Percentiles rank a stretch among this genome's conserved stretches.
These are phyloP conservation scores for Dissophora ornata DNA, from an alignment of 192 early-diverging fungal genomes.

Conservation along the genomic window DNA sequence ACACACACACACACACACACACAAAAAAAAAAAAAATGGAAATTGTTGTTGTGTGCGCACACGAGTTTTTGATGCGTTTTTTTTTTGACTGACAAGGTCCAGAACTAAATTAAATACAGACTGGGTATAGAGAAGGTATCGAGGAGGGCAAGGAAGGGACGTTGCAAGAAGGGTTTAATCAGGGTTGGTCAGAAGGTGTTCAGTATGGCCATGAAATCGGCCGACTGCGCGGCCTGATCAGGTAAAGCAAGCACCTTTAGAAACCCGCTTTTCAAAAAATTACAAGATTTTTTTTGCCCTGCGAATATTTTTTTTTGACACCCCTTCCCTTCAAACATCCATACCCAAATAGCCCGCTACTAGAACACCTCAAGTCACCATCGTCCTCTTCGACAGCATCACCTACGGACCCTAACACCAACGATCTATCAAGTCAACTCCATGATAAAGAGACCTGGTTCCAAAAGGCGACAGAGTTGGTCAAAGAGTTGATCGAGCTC, in stretches of 20 bases:
- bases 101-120: conserved; percentile 34
- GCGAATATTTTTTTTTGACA: too few relatives aligned
- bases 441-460: conserved; percentile 28
- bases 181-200: conserved; percentile 68
- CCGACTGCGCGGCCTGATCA: conserved; percentile 63
- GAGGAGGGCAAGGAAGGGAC: conserved; percentile 68
- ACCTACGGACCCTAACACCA: too few relatives aligned
- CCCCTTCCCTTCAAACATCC: too few relatives aligned
- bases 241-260: too few relatives aligned
- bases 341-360: conserved; percentile 36
- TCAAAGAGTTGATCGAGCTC: conserved; percentile 39
- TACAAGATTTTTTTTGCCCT: not conserved
- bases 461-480: conserved; percentile 9
- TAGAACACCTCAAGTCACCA: conserved; percentile 30
- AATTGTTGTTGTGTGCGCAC: not conserved
- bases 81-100: not conserved
- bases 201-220: conserved; percentile 63
- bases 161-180: conserved; percentile 72
- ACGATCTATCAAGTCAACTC: not conserved
- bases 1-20: too few relatives aligned
- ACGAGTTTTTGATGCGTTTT: not conserved
- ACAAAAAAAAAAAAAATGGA: not conserved
- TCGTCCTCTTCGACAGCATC: not conserved
- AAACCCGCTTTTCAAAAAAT: too few relatives aligned
- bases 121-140: conserved; percentile 74